A percentile compares a stretch with the other conserved stretches of the same genome.
These are phyloP conservation scores for Calonectria pauciramosa DNA, from an alignment of 2,329 filamentous ascomycete species.

Conservation along the genomic window DNA sequence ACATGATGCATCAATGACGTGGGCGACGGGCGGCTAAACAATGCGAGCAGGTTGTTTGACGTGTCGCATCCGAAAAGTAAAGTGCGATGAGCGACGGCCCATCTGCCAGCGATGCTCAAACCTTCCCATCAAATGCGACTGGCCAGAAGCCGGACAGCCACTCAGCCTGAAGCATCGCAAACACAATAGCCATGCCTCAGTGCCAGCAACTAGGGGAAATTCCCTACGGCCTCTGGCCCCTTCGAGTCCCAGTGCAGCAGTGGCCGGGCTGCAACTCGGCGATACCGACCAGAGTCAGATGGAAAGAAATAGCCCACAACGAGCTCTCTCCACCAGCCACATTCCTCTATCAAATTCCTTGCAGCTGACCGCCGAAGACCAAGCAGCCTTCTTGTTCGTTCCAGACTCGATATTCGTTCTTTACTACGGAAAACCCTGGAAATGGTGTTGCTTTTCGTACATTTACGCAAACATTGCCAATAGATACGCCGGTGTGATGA, in stretches of 20 bases:
- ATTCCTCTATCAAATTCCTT: slow-evolving; percentile 35
- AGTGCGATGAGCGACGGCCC: slow-evolving; percentile 38
- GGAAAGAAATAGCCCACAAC: not conserved
- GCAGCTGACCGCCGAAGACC: slow-evolving; percentile 26
- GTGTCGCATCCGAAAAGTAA: slow-evolving; percentile 42
- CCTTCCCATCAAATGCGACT: slow-evolving; percentile 37
- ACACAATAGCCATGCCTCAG: not conserved
- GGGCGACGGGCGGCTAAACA: not conserved
- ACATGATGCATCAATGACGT: not conserved
- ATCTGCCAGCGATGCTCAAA: slow-evolving; percentile 36
- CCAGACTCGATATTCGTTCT: slow-evolving; percentile 36
- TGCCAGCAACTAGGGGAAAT: not conserved
- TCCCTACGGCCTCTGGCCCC: slow-evolving; percentile 9
- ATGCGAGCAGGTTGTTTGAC: slow-evolving; percentile 33
- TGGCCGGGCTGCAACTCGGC: not conserved
- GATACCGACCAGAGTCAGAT: not conserved
- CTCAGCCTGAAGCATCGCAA: slow-evolving; percentile 25
- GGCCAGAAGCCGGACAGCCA: slow-evolving; percentile 33
- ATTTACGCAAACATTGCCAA: slow-evolving; percentile 35
- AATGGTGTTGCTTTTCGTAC: slow-evolving; percentile 42
- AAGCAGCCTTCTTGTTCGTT: slow-evolving; percentile 32
- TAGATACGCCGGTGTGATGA: slow-evolving; percentile 39
- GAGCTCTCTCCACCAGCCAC: slow-evolving; percentile 26
- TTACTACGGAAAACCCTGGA: slow-evolving; percentile 38
- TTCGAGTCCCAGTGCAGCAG: not conserved